Base-by-base conservation (phyloP, 495 filamentous ascomycete genomes). In the Bryoglossum gracile region DNA sequence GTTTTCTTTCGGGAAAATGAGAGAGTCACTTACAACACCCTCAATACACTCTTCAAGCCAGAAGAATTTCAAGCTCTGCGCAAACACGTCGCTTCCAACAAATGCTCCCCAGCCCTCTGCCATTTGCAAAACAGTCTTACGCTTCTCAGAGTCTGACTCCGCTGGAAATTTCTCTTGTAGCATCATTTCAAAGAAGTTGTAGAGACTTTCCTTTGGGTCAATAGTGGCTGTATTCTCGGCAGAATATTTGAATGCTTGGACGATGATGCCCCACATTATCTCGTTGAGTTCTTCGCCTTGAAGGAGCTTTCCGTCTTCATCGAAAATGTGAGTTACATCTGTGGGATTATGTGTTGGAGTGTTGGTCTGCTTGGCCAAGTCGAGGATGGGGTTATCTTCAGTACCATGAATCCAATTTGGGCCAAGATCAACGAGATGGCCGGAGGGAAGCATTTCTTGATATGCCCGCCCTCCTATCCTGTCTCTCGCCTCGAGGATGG, bases 401-500 rank as follows among this genome's bases (percentile, higher is more conserved):
- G 85, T 84, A 28, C 92, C 92, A 63, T 97, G 91, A 21, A 95
- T 94, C 91, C 91, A 96, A 60, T 96, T 97, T 5, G 91, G 83
- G 4, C 91, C 91, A 17, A 87, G 84, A 56, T 74, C 71, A 10
- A 76, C 62, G n/a, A 72, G 50, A 14, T 74, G 69, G 6, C 68
- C 72, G 17, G 68, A 68, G 3, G 71, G 65, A 0, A 77, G 59
- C n/a, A 48, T 59, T 32, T 65, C 58, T 54, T 78, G 75, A 39
- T 68, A 66, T 65, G 94, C 78, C 48, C 91, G 76, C 6, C 92
- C 92, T 8, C 92, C 92, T 46, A 94, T 65, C 23, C 92, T 75
- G 66, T 90, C 71, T 46, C 91, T 75, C 8, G 80, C 92, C 62
- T 98, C 92, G 26, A 95, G 70, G 30, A 96, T 79, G 1, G 88